Base-by-base conservation (phyloP, 768 basidiomycete genomes). In the Tremella fuciformis region DNA sequence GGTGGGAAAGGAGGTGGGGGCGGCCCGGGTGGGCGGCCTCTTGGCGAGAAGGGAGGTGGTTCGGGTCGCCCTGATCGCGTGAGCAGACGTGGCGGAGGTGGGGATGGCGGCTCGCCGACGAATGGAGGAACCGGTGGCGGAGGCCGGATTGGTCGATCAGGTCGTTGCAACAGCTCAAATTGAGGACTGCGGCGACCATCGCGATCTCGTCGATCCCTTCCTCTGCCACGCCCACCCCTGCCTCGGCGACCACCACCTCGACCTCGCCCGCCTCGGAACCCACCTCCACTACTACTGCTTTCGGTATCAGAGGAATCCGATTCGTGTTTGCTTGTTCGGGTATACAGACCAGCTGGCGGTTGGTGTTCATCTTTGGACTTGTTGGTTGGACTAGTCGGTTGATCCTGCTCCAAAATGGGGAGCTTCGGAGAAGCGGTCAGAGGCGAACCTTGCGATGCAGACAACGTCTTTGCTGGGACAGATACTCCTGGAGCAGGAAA, bases 81-180 rank as follows among this genome's bases (percentile, higher is more conserved):
- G 29, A 34, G 29, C 29, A 34, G 11, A 34, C 29, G 29, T 34
- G 29, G 29, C 29, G 29, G 29, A 34, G 29, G 29, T 4, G 29
- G 29, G 11, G 29, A 39, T 16, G 15, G 29, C 8, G 22, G 39
- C 44, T 34, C 38, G 11, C 24, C 40, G 18, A 19, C 37, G 29
- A 9, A 16, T 38, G 21, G 44, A 1, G n/a, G 15, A 48, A 37
- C 47, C 18, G 56, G 24, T n/a, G 49, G 39, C 8, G 38, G 13
- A 29, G 40, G 25, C 50, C 42, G 53, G 25, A 55, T 54, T 3
- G 63, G 57, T 46, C 52, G 63, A 39, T 49, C 63, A 18, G 70
- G 70, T 57, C 70, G 49, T 53, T 69, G 65, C 22, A 72, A 62
- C 8, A 69, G 55, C 1, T 63, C 63, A 44, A 72, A 71, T 41